Evolutionary conservation across 345 rosid genomes (phyloP).

Genomic region (Durio zibethinus): DNA sequence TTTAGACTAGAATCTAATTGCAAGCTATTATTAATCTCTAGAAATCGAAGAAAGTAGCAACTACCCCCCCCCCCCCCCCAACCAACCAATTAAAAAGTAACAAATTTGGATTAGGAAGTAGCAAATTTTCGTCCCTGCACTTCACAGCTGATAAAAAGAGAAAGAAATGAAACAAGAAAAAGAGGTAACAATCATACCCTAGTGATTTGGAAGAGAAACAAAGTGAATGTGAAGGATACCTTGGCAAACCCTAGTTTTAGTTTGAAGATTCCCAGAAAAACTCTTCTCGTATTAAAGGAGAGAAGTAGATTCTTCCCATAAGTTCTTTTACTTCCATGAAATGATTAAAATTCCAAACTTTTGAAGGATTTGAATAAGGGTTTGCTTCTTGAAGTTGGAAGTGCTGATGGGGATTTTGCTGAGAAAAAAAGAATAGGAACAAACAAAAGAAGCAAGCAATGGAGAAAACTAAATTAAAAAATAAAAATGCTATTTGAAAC

Average conservation of each 20-base stretch:
- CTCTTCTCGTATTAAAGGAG: neutral
- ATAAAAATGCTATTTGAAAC: neutral
- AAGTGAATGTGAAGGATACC: neutral
- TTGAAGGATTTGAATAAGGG: conserved; percentile 4
- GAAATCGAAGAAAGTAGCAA: neutral
- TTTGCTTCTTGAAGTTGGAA: neutral
- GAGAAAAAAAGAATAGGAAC: neutral
- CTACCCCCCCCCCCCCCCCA: too few relatives aligned
- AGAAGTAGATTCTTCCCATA: neutral
- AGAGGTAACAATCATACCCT: conserved; percentile 3
- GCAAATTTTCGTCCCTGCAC: neutral
- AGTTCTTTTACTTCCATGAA: neutral
- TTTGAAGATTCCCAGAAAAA: neutral
- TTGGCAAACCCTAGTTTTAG: conserved; percentile 8
- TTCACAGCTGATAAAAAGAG: neutral
- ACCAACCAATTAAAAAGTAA: neutral
- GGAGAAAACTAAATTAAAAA: neutral
- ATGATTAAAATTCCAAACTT: neutral
- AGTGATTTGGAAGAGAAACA: neutral
- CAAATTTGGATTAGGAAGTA: neutral
- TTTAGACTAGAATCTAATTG: neutral
- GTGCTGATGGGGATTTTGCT: neutral
- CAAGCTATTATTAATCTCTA: neutral
- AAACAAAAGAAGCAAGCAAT: neutral
- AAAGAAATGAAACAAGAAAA: neutral